phyloP scores from a whole-genome alignment of 2,329 filamentous ascomycete genomes.

The Colletotrichum filicis region DNA sequence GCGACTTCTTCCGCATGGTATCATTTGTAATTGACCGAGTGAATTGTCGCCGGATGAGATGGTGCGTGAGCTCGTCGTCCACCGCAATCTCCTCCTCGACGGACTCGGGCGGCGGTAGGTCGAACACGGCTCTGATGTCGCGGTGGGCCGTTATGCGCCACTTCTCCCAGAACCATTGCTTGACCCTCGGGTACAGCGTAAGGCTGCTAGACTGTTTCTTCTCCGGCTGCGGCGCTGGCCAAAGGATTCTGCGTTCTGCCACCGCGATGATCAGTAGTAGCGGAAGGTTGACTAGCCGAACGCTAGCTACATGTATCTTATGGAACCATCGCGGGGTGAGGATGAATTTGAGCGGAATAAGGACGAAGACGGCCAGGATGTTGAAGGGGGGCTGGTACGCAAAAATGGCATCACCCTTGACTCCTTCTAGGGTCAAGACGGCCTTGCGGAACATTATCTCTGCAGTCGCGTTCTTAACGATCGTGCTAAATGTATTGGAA shows the following conservation, averaged over 20 bases:
- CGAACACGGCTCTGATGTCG: conserved; percentile 79
- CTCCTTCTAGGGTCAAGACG: conserved; percentile 85
- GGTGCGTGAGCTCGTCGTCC: conserved; percentile 68
- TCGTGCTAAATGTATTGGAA: conserved; percentile 83
- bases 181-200: conserved; percentile 40
- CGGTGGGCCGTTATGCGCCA: conserved; percentile 77
- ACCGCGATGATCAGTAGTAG: conserved; percentile 77
- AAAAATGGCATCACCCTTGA: conserved; percentile 86
- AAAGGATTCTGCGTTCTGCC: conserved; percentile 76
- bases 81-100: conserved; percentile 67
- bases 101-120: conserved; percentile 73
- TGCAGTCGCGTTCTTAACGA: conserved; percentile 80
- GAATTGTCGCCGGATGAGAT: conserved; percentile 69
- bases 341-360: conserved; percentile 82
- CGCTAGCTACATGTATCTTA: conserved; percentile 84
- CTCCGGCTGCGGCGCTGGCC: conserved; percentile 51
- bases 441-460: conserved; percentile 86
- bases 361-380: conserved; percentile 77
- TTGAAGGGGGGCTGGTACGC: conserved; percentile 88
- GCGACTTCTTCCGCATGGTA: conserved; percentile 42
- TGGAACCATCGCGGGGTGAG: conserved; percentile 88
- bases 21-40: conserved; percentile 56
- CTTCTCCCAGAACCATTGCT: conserved; percentile 71
- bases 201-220: conserved; percentile 36
- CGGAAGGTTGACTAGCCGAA: conserved; percentile 80